Evolutionary conservation across 306 rosid genomes (phyloP), one percentile per base, ranked within the genome.

Genomic region (Castanopsis chinensis): DNA sequence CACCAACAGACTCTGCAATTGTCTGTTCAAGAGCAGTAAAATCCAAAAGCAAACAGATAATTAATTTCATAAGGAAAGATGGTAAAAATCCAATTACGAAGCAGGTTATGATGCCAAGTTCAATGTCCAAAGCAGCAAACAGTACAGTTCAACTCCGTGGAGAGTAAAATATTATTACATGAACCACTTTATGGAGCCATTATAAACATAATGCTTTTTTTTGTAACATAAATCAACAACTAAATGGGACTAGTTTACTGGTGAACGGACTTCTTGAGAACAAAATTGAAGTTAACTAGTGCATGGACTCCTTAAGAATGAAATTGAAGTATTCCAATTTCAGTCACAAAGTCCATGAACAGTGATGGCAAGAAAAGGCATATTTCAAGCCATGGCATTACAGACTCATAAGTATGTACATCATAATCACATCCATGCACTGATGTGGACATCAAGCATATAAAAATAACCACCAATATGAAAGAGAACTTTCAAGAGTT

Each of bases 1-100:
- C 94, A 51, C 89, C 96, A 55, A 91, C 94, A 76, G 97, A 89
- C 81, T 90, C 97, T 60, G 97, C 98, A 83, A 93, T 91, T 58
- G 98, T 92, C 99, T 95, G 88, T 51, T 81, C 87, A 78, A 81
- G 65, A 61, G 45, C 76, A 64, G 76, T 76, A 51, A 72, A 74
- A 71, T 19, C 67, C 63, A 45, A 45, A 33, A 53, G 41, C 12
- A 71, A 79, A 56, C n/a, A 56, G 35, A 73, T 28, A 43, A 35
- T 35, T 85, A 28, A 33, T 28, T 28, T 64, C 17, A 20, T 37
- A 53, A 74, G 63, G 57, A 76, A 35, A 75, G 13, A 59, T 63
- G 33, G 21, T 71, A 79, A 21, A 13, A 2, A 21, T 53, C 45
- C 27, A 68, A 68, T 33, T 68, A 68, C 17, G 35, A 33, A 33